Evolutionary conservation across 208 protist genomes (phyloP).

Genomic region (Trypanosoma theileri): DNA sequence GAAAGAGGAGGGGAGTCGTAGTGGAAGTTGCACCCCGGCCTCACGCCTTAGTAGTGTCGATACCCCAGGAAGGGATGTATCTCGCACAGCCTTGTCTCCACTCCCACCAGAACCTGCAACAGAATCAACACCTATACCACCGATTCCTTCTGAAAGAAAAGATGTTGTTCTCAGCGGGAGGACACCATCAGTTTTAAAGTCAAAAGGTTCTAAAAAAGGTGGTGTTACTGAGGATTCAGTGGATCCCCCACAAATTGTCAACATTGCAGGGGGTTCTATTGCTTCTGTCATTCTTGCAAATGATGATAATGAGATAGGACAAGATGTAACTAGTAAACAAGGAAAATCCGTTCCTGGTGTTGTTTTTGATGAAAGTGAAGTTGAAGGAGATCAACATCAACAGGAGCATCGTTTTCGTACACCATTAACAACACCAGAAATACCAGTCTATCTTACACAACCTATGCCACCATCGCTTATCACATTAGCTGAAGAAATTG

Average conservation of each 20-base stretch:
- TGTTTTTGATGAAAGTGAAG: too few relatives aligned
- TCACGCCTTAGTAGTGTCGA: too few relatives aligned
- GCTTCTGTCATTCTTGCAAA: neutral
- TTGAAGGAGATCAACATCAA: neutral
- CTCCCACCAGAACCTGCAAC: too few relatives aligned
- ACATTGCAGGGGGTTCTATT: too few relatives aligned
- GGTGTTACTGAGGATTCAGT: too few relatives aligned
- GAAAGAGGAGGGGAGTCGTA: neutral
- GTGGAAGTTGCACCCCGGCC: neutral
- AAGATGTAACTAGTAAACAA: neutral
- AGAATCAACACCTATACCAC: too few relatives aligned
- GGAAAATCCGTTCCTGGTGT: too few relatives aligned
- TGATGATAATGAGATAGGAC: neutral
- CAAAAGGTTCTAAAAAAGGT: too few relatives aligned
- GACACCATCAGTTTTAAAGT: too few relatives aligned
- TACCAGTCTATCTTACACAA: slow-evolving; percentile 6
- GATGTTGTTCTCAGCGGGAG: neutral
- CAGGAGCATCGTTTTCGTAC: neutral
- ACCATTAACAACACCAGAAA: neutral
- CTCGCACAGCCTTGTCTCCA: too few relatives aligned
- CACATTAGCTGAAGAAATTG: slow-evolving; percentile 14
- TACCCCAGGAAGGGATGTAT: too few relatives aligned
- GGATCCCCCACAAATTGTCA: too few relatives aligned
- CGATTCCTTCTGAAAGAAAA: neutral
- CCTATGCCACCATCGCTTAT: slow-evolving; percentile 8